Evolutionary conservation across 257 asterid species (phyloP).

Genomic region (Forsythia suspensa): DNA sequence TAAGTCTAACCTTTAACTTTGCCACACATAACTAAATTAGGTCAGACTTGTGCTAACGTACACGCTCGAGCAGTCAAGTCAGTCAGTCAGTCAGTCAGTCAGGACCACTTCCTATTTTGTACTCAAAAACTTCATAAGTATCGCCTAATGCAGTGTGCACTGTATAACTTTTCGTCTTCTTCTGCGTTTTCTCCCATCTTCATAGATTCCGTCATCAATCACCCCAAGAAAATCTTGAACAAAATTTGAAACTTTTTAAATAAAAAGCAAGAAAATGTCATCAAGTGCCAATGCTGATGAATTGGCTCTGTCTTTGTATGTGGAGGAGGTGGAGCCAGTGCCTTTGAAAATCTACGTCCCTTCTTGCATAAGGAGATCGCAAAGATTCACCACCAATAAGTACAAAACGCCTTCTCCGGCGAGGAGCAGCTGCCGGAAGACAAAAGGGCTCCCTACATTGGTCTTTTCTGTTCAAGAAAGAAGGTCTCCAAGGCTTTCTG

Average conservation of each 20-base stretch:
- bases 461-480: conserved; percentile 13
- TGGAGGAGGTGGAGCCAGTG: neutral
- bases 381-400: conserved; percentile 35
- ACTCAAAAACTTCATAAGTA: too few relatives aligned
- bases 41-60: too few relatives aligned
- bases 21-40: too few relatives aligned
- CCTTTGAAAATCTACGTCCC: conserved; percentile 33
- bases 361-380: conserved; percentile 38
- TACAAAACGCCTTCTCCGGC: conserved; percentile 25
- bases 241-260: neutral
- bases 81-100: too few relatives aligned
- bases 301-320: conserved; percentile 50
- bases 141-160: too few relatives aligned
- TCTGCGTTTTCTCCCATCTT: neutral
- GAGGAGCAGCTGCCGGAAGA: neutral
- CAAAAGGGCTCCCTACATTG: conserved; percentile 24
- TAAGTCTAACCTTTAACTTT: too few relatives aligned
- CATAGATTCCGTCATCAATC: neutral
- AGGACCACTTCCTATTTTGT: too few relatives aligned
- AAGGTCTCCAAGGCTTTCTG: conserved; percentile 20
- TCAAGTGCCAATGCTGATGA: conserved; percentile 23
- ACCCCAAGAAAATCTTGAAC: neutral
- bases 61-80: too few relatives aligned
- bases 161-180: neutral
- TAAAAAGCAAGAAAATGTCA: neutral